Conservation (phyloP, 2,329 filamentous ascomycete genomes). For the Venturia carpophila region DNA sequence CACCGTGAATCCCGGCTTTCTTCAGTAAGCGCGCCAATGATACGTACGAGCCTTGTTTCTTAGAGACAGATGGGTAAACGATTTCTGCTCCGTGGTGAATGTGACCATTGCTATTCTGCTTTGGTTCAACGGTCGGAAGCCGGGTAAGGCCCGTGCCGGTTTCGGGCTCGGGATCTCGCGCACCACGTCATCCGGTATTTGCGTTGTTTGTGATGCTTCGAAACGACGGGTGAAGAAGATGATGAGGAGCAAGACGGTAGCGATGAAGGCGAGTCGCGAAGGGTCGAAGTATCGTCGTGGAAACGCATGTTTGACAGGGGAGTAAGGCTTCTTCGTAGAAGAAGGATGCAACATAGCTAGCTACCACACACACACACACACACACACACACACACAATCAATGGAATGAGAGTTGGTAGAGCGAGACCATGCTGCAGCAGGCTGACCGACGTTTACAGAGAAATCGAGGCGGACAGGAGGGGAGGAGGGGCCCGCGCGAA, state of each 20-base stretch:
- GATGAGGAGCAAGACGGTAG: constrained; percentile 10
- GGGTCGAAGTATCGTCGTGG: constrained; percentile 10
- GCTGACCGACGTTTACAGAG: neutral
- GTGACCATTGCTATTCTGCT: constrained; percentile 29
- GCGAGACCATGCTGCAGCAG: neutral
- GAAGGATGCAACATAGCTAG: neutral
- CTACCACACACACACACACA: too few relatives aligned
- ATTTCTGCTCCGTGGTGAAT: constrained; percentile 31
- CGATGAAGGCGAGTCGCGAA: neutral
- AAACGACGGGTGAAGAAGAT: constrained; percentile 15
- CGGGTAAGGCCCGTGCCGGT: neutral
- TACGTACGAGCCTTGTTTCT: constrained; percentile 31
- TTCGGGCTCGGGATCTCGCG: neutral
- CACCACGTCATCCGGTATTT: neutral
- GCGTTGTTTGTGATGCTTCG: neutral
- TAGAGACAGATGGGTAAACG: constrained; percentile 31
- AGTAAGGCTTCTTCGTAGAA: constrained; percentile 10
- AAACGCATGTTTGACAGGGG: constrained; percentile 9
- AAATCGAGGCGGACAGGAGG: neutral
- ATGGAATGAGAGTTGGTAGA: neutral
- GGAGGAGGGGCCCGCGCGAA: neutral
- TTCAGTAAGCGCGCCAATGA: neutral
- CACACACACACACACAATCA: too few relatives aligned
- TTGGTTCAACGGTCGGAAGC: constrained; percentile 18
- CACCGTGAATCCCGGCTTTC: neutral